These are phyloP conservation scores for Dactylellina parvicollis DNA, from an alignment of 2,329 filamentous ascomycete genomes.

Conservation along the genomic window DNA sequence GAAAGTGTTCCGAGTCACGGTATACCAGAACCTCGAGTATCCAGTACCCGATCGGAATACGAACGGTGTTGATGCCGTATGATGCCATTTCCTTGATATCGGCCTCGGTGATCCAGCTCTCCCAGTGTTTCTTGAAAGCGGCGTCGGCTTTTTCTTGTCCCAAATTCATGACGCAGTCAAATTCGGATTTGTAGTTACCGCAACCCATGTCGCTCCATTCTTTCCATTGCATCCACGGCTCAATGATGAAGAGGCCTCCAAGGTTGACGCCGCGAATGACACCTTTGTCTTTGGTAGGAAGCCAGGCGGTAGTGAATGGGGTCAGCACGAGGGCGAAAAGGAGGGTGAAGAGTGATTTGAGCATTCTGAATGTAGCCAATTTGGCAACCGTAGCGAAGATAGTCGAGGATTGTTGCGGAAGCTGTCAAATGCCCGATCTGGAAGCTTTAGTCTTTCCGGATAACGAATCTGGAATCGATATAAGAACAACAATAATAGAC, in stretches of 20 bases:
- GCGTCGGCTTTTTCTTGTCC: slow-evolving; percentile 65
- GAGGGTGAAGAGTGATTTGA: slow-evolving; percentile 5
- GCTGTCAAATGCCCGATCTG: background rate
- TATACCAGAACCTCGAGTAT: slow-evolving; percentile 66
- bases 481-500: slow-evolving; percentile 1
- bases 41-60: slow-evolving; percentile 69
- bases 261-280: slow-evolving; percentile 68
- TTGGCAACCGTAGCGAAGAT: background rate
- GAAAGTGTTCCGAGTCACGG: slow-evolving; percentile 65
- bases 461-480: background rate
- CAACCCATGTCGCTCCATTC: slow-evolving; percentile 67
- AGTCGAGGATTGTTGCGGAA: slow-evolving; percentile 19
- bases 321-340: slow-evolving; percentile 17
- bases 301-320: slow-evolving; percentile 41
- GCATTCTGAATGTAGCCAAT: slow-evolving; percentile 8
- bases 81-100: slow-evolving; percentile 66
- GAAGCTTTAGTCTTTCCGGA: too few relatives aligned
- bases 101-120: slow-evolving; percentile 64
- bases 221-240: slow-evolving; percentile 67
- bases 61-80: slow-evolving; percentile 67
- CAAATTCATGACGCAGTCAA: slow-evolving; percentile 66
- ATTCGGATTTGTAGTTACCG: slow-evolving; percentile 64
- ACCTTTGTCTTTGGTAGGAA: slow-evolving; percentile 59
- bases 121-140: slow-evolving; percentile 67
- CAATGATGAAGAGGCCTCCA: slow-evolving; percentile 66